Evolutionary conservation across 2,329 filamentous ascomycete genomes (phyloP).

Genomic region (Hymenoscyphus salicellus): DNA sequence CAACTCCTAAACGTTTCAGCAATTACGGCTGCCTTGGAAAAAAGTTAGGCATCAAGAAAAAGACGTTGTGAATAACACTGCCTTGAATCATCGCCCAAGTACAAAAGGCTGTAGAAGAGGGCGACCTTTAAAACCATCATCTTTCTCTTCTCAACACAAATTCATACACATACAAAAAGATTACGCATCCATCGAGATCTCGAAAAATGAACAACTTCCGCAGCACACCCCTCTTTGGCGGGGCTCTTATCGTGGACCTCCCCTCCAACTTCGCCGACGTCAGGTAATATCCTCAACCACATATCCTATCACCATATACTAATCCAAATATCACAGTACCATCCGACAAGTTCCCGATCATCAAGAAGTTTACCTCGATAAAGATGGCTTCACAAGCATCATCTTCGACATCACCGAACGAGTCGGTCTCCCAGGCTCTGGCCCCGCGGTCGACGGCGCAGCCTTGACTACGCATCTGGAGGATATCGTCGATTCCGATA

Average conservation of each 20-base stretch:
- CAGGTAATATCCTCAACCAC: constrained; percentile 50
- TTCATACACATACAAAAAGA: background rate
- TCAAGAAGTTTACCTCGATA: constrained; percentile 89
- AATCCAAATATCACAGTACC: constrained; percentile 48
- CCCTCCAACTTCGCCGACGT: constrained; percentile 69
- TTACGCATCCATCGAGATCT: background rate
- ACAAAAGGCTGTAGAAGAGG: background rate
- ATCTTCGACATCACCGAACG: constrained; percentile 90
- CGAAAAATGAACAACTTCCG: constrained; percentile 52
- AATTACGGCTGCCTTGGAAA: background rate
- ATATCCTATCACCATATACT: constrained; percentile 19
- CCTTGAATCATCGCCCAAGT: constrained; percentile 5
- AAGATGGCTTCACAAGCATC: constrained; percentile 77
- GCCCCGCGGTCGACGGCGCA: constrained; percentile 62
- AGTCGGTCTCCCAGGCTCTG: constrained; percentile 55
- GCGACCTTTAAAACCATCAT: background rate
- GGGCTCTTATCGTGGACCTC: constrained; percentile 66
- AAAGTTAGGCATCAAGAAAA: constrained; percentile 10
- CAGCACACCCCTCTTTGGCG: constrained; percentile 65
- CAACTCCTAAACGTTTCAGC: background rate
- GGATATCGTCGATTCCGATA: constrained; percentile 64
- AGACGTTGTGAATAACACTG: background rate
- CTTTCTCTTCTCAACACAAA: background rate
- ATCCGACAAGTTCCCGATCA: constrained; percentile 78
- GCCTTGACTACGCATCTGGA: constrained; percentile 68